phyloP scores from a whole-genome alignment of 331 rosid species.

The Erythrophleum ivorense region DNA sequence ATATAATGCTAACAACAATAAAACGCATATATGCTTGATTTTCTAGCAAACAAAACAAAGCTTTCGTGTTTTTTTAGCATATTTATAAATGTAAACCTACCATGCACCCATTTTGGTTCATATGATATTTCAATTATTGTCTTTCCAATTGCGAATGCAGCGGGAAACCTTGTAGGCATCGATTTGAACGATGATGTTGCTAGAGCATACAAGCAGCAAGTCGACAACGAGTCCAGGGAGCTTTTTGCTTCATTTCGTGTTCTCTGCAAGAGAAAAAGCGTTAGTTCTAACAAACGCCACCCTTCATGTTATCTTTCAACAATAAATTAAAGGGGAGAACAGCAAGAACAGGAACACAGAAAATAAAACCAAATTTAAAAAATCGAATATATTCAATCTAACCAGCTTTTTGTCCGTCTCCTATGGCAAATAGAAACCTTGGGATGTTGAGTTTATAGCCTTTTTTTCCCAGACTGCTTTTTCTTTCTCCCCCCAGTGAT shows the following conservation, averaged over 20 bases:
- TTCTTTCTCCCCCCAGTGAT: neutral
- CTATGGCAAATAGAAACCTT: neutral
- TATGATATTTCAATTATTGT: neutral
- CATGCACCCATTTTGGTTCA: neutral
- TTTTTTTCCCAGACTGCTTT: neutral
- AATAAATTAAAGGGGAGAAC: neutral
- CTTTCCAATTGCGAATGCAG: constrained; percentile 42
- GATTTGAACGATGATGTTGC: constrained; percentile 37
- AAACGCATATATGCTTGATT: neutral
- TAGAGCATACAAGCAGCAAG: constrained; percentile 35
- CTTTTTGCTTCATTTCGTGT: constrained; percentile 80
- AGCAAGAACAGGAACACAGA: too few species aligned
- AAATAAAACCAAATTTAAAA: too few species aligned
- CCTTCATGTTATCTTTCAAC: neutral
- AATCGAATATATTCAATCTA: too few species aligned
- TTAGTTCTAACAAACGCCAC: constrained; percentile 32
- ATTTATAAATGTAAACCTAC: neutral
- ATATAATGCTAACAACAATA: neutral
- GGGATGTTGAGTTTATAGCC: neutral
- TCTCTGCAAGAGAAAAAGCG: constrained; percentile 69
- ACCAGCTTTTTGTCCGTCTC: neutral
- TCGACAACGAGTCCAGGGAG: constrained; percentile 56
- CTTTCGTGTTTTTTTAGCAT: too few species aligned
- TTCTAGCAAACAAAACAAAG: too few species aligned
- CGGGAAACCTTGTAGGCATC: constrained; percentile 13